Evolutionary conservation across 2,329 filamentous ascomycete genomes (phyloP).

Genomic region (Penicillium olsonii): DNA sequence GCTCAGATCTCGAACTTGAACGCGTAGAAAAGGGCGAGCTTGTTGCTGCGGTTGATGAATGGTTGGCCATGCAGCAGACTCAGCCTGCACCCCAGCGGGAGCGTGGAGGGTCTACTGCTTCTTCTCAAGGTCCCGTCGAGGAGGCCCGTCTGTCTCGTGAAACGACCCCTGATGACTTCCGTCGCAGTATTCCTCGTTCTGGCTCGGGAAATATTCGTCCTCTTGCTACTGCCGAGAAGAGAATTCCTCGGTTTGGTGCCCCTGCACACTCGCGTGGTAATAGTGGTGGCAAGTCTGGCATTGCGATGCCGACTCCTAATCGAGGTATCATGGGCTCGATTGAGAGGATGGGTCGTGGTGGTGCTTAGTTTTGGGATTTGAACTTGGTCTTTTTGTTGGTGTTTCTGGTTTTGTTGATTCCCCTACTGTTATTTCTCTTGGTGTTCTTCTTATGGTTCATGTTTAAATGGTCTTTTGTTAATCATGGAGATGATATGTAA

Average conservation of each 20-base stretch:
- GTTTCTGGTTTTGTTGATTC: neutral
- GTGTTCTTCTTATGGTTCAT: conserved; percentile 1
- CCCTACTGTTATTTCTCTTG: neutral
- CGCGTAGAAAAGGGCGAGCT: conserved; percentile 53
- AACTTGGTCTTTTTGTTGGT: neutral
- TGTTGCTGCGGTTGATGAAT: conserved; percentile 50
- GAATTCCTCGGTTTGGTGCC: conserved; percentile 35
- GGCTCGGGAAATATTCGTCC: conserved; percentile 34
- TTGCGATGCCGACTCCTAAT: conserved; percentile 41
- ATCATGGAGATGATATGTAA: neutral
- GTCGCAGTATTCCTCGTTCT: conserved; percentile 28
- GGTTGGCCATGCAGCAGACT: conserved; percentile 44
- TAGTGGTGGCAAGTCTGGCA: conserved; percentile 39
- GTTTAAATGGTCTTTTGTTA: neutral
- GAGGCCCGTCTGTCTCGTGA: conserved; percentile 19
- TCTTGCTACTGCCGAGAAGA: conserved; percentile 33
- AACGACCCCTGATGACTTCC: conserved; percentile 19
- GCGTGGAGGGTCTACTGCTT: conserved; percentile 22
- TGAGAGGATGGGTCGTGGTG: conserved; percentile 75
- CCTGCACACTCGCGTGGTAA: conserved; percentile 35
- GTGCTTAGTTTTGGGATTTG: conserved; percentile 17
- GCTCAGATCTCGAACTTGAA: conserved; percentile 57
- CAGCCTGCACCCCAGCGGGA: conserved; percentile 12
- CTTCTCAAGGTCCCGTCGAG: conserved; percentile 9
- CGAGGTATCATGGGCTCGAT: conserved; percentile 81